Evolutionary conservation across 208 protist species (phyloP), one percentile per base, ranked within the genome.

Genomic region (Polymyxa betae): DNA sequence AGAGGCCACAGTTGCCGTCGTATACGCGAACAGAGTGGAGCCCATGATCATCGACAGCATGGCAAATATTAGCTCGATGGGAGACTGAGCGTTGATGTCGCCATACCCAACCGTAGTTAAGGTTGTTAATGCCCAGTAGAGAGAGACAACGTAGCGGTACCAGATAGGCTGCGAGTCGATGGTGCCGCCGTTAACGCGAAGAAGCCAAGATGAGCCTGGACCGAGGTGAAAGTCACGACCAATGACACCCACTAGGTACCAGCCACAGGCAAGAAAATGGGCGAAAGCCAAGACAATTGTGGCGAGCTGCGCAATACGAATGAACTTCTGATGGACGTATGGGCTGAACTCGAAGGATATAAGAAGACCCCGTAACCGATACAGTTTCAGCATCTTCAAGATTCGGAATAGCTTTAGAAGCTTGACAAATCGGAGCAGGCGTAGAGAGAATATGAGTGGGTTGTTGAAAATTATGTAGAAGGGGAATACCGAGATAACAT

Each of bases 31-130:
- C 38, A 60, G 0, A 1, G 46, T 66, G 1, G 54, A 54, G 16
- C 38, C 88, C 1, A 90, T 20, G 38, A 90, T 60, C 45, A 90
- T 90, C 24, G 77, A 35, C 35, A 90, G 5, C 0, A 90, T 90
- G n/a, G 52, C 10, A 43, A 82, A 38, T 41, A 87, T 29, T 29
- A 38, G 52, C 89, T 90, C 89, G 16, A 32, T 0, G 0, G 54
- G n/a, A n/a, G 45, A 45, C 12, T 41, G 20, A 87, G 45, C 45
- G 38, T 20, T 45, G 60, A 90, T 90, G 89, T 90, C 89, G 46
- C 89, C 89, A n/a, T 90, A 90, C 20, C 89, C 89, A 40, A 90
- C 68, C n/a, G 89, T 90, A 24, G 52, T 29, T 54, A 90, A 16
- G 0, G 89, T 90, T 16, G 89, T 49, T 0, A 72, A 0, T 0